Evolutionary conservation across 2,329 filamentous ascomycete species (phyloP).

Genomic region (Xylariaceae sp.): DNA sequence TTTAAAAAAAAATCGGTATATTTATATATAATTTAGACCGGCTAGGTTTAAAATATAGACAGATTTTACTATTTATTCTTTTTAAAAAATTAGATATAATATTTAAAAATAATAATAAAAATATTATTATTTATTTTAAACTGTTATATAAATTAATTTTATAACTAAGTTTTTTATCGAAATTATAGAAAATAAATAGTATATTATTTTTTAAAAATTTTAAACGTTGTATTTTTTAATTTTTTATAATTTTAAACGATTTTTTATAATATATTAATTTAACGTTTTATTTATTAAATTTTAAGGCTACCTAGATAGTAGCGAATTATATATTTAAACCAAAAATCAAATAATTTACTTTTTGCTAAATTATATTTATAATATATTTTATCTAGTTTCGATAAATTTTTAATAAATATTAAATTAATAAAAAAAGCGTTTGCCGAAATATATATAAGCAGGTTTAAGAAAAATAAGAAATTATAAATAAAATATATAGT

Average conservation of each 20-base stretch:
- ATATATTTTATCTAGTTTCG: background rate
- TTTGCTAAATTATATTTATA: background rate
- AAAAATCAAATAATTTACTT: background rate
- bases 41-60: background rate
- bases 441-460: no score
- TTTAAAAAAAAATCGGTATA: background rate
- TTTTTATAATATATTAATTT: background rate
- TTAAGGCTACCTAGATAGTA: no score
- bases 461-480: no score
- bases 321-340: background rate
- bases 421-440: background rate
- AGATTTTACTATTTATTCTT: background rate
- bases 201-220: background rate
- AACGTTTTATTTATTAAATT: background rate
- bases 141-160: background rate
- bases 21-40: background rate
- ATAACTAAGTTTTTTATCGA: no score
- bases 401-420: background rate
- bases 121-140: background rate
- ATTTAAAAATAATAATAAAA: conserved; percentile 1
- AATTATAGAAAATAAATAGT: background rate
- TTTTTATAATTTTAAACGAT: background rate
- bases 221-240: background rate
- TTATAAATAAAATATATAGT: no score
- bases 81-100: background rate